Evolutionary conservation across 2,329 filamentous ascomycete species (phyloP).

Genomic region (Neopestalotiopsis sp.): DNA sequence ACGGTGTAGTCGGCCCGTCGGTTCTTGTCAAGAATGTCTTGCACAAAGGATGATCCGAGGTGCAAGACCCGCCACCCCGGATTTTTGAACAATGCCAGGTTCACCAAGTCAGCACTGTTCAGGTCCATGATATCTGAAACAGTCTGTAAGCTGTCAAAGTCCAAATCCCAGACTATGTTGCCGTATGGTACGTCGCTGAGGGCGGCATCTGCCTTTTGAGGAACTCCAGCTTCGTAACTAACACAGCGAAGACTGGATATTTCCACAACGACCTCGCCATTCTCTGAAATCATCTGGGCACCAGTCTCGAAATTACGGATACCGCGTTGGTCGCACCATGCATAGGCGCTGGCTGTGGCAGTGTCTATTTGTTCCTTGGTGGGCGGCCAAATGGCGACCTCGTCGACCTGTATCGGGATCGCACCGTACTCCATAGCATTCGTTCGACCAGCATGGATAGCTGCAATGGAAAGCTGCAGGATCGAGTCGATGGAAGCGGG

Average conservation of each 20-base stretch:
- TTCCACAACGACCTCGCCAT: conserved; percentile 35
- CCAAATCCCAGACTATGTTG: conserved; percentile 33
- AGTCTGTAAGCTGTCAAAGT: conserved; percentile 26
- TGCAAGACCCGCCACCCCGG: conserved; percentile 23
- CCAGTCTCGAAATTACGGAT: conserved; percentile 28
- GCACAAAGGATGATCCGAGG: not conserved
- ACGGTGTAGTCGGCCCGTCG: not conserved
- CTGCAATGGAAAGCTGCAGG: conserved; percentile 39
- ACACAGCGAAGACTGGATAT: conserved; percentile 31
- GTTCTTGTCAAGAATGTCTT: conserved; percentile 18
- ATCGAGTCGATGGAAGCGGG: conserved; percentile 45
- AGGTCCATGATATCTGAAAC: not conserved
- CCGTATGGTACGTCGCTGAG: conserved; percentile 30
- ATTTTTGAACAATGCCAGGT: conserved; percentile 34
- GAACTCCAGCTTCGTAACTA: conserved; percentile 37
- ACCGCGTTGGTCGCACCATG: conserved; percentile 29
- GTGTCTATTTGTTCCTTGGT: conserved; percentile 20
- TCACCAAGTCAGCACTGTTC: conserved; percentile 22
- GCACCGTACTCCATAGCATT: conserved; percentile 37
- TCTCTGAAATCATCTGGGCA: conserved; percentile 29
- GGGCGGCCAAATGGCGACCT: conserved; percentile 32
- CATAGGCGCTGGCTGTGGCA: conserved; percentile 25
- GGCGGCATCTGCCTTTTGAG: conserved; percentile 27
- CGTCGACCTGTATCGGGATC: conserved; percentile 36
- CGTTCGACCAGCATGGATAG: conserved; percentile 35